Conservation (phyloP, 805 yeast genomes). For the Saccharomycopsis schoenii region DNA sequence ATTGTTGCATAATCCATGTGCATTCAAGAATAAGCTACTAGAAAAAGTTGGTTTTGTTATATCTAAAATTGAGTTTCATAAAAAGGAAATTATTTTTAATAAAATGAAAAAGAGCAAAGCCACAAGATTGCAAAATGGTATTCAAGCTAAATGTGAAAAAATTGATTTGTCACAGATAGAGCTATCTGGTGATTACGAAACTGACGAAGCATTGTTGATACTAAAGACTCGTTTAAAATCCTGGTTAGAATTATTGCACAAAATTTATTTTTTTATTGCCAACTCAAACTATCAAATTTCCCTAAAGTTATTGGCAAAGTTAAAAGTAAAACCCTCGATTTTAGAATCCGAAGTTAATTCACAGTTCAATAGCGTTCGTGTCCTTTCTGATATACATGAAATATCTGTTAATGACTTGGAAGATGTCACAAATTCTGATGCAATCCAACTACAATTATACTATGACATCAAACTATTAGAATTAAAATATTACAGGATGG, state of each 20-base stretch:
- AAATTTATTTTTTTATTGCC: constrained; percentile 69
- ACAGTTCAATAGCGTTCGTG: not conserved
- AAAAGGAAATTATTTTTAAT: constrained; percentile 15
- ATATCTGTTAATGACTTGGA: constrained; percentile 10
- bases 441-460: constrained; percentile 22
- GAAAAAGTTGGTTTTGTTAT: constrained; percentile 12
- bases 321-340: not conserved
- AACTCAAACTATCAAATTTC: constrained; percentile 56
- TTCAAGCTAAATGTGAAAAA: not conserved
- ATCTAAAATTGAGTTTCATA: constrained; percentile 18
- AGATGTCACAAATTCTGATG: constrained; percentile 22
- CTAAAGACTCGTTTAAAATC: constrained; percentile 31
- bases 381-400: not conserved
- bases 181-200: constrained; percentile 20
- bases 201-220: constrained; percentile 15
- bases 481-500: constrained; percentile 42
- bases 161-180: constrained; percentile 16
- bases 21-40: constrained; percentile 7
- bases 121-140: constrained; percentile 1
- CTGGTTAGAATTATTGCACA: constrained; percentile 58
- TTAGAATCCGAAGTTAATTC: constrained; percentile 19
- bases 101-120: constrained; percentile 8
- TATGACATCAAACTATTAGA: constrained; percentile 36
- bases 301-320: constrained; percentile 16
- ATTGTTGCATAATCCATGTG: constrained; percentile 37